These are phyloP conservation scores for Chaetomiaceae sp. DNA, from an alignment of 2,329 filamentous ascomycete genomes.

Conservation along the genomic window DNA sequence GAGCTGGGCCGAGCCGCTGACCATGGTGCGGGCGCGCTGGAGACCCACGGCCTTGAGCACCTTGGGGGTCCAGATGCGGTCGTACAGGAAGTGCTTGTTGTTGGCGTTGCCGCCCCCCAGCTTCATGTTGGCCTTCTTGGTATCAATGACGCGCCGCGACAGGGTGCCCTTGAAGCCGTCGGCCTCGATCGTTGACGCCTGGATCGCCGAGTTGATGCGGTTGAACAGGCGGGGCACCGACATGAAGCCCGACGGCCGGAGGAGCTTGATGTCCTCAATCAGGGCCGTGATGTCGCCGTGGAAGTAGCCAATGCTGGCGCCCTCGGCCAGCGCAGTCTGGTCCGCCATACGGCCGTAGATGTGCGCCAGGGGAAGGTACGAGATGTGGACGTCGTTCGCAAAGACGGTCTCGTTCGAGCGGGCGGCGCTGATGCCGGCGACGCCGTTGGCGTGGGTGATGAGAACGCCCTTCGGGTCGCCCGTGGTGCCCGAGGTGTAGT, in stretches of 20 bases:
- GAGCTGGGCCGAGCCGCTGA: slow-evolving; percentile 85
- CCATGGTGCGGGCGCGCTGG: slow-evolving; percentile 65
- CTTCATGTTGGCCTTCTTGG: slow-evolving; percentile 76
- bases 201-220: slow-evolving; percentile 79
- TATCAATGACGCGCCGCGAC: slow-evolving; percentile 70
- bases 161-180: slow-evolving; percentile 75
- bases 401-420: slow-evolving; percentile 50
- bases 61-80: slow-evolving; percentile 87
- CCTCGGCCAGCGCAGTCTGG: slow-evolving; percentile 66
- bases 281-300: slow-evolving; percentile 83
- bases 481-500: slow-evolving; percentile 85
- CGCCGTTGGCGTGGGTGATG: slow-evolving; percentile 74
- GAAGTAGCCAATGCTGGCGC: slow-evolving; percentile 82
- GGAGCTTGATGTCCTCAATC: slow-evolving; percentile 83
- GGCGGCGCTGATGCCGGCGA: slow-evolving; percentile 63
- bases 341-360: slow-evolving; percentile 88
- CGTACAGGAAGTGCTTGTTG: slow-evolving; percentile 72
- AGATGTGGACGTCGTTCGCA: slow-evolving; percentile 61
- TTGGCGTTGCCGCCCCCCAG: slow-evolving; percentile 67
- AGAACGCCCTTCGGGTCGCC: slow-evolving; percentile 79
- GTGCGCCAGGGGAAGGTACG: slow-evolving; percentile 89
- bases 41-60: slow-evolving; percentile 78
- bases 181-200: slow-evolving; percentile 70
- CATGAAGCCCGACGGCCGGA: slow-evolving; percentile 76
- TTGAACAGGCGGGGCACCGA: slow-evolving; percentile 92